A percentile compares a stretch with the other conserved stretches of the same genome.
Evolutionary conservation across 768 basidiomycete species (phyloP).

Genomic region (Calocera cornea): DNA sequence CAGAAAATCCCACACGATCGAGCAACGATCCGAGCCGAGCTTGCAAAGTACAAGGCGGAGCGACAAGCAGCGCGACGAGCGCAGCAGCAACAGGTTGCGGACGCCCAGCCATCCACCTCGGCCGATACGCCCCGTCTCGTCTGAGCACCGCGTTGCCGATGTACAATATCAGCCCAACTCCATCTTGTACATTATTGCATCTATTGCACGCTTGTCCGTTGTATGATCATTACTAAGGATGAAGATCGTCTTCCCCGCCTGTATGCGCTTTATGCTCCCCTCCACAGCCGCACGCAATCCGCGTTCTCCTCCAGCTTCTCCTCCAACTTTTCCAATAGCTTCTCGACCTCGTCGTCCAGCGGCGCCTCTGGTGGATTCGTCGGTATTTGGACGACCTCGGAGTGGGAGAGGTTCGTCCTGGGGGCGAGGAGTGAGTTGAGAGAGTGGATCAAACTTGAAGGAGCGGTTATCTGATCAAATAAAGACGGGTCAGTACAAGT

Average conservation of each 20-base stretch:
- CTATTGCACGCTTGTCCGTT: neutral
- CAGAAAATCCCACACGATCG: neutral
- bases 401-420: neutral
- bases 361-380: neutral
- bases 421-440: neutral
- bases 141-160: no score
- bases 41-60: neutral
- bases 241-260: neutral
- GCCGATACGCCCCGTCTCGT: neutral
- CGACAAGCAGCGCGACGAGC: neutral
- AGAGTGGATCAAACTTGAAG: neutral
- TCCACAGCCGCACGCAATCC: neutral
- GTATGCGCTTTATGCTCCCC: neutral
- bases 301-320: neutral
- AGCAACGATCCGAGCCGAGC: neutral
- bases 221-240: neutral
- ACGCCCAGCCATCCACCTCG: neutral
- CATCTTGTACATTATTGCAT: neutral
- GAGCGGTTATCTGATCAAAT: neutral
- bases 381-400: neutral
- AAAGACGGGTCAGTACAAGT: neutral
- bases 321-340: neutral
- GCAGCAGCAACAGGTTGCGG: neutral
- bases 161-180: neutral
- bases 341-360: neutral